A percentile compares a stretch with the other conserved stretches of the same genome.
Conservation (phyloP, 106 monocot species). For the Posidonia australis region DNA sequence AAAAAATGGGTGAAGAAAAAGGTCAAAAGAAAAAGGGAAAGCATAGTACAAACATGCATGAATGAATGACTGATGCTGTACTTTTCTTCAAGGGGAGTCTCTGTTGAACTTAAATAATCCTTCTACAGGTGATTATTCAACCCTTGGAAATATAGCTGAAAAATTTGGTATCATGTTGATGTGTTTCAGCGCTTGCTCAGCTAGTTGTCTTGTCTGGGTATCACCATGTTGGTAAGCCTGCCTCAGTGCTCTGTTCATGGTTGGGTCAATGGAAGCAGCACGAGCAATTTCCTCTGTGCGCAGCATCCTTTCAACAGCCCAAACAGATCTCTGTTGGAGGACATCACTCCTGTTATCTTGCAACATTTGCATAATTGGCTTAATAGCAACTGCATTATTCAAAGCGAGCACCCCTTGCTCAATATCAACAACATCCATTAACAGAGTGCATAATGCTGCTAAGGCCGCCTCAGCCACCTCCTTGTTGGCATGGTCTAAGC, state of each 20-base stretch:
- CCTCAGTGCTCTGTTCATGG: slow-evolving; percentile 54
- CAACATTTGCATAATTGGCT: slow-evolving; percentile 54
- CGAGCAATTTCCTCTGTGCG: slow-evolving; percentile 57
- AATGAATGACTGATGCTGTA: too few species aligned
- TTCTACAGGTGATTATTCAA: background rate
- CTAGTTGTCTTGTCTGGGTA: slow-evolving; percentile 54
- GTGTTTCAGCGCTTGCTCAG: slow-evolving; percentile 74
- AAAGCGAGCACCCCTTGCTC: slow-evolving; percentile 36
- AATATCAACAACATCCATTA: slow-evolving; percentile 24
- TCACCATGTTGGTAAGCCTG: slow-evolving; percentile 74
- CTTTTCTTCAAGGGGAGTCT: too few species aligned
- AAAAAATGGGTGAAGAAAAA: too few species aligned
- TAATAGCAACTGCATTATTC: slow-evolving; percentile 46
- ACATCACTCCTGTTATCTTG: slow-evolving; percentile 37
- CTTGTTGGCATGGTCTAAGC: slow-evolving; percentile 46
- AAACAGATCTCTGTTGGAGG: slow-evolving; percentile 54
- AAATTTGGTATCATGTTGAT: slow-evolving; percentile 82
- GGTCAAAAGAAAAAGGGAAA: too few species aligned
- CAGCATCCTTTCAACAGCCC: slow-evolving; percentile 90
- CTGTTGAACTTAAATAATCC: too few species aligned
- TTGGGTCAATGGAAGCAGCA: slow-evolving; percentile 43
- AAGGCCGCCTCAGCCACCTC: slow-evolving; percentile 14
- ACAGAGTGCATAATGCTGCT: slow-evolving; percentile 16
- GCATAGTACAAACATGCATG: too few species aligned
- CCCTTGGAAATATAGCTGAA: slow-evolving; percentile 32